Evolutionary conservation across 805 yeast genomes (phyloP).

Genomic region (Schizosaccharomyces osmophilus): DNA sequence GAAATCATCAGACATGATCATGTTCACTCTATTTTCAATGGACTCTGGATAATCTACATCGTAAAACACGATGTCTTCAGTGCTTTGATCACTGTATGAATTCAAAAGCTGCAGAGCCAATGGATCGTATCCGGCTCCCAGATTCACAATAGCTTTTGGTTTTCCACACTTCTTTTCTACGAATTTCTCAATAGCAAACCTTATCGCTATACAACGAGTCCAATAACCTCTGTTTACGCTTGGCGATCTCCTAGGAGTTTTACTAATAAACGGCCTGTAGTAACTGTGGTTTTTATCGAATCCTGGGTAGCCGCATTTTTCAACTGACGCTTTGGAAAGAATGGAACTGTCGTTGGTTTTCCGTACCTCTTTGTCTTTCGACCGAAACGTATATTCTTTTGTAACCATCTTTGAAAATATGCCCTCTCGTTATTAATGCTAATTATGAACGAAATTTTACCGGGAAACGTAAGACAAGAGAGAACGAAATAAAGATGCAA

Average conservation of each 20-base stretch:
- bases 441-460: not conserved
- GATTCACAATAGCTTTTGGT: constrained; percentile 26
- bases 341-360: constrained; percentile 56
- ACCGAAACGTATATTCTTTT: no score
- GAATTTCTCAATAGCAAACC: constrained; percentile 21
- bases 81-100: constrained; percentile 14
- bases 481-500: no score
- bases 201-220: constrained; percentile 51
- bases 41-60: constrained; percentile 61
- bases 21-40: constrained; percentile 31
- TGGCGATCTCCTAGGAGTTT: constrained; percentile 47
- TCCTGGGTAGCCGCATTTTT: constrained; percentile 11
- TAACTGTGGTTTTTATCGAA: not conserved
- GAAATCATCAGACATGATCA: constrained; percentile 12
- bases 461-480: no score
- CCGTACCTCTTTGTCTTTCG: not conserved
- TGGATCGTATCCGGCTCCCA: constrained; percentile 63
- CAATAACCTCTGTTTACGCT: constrained; percentile 66
- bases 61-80: constrained; percentile 18
- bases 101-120: constrained; percentile 26
- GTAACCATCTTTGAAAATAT: constrained; percentile 7
- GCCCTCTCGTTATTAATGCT: not conserved
- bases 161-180: constrained; percentile 6
- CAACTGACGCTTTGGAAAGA: constrained; percentile 62
- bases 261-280: constrained; percentile 27